phyloP scores from a whole-genome alignment of 169 alveolate species.

The Plasmodium adleri region DNA sequence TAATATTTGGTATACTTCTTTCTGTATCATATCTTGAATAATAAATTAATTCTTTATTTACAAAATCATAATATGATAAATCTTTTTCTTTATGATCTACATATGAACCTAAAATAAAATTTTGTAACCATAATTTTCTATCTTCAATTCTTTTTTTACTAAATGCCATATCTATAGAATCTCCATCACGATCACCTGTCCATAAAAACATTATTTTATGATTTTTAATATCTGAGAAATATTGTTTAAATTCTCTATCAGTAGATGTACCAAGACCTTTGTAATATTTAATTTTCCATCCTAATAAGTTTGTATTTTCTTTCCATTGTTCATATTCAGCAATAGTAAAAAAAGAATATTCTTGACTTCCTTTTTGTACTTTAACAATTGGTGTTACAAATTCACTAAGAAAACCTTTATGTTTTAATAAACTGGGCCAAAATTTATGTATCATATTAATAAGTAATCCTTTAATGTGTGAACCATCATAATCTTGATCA shows the following conservation, averaged over 20 bases:
- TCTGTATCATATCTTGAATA: constrained; percentile 98
- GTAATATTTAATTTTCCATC: constrained; percentile 99
- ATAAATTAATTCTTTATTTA: constrained; percentile 98
- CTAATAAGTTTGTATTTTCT: constrained; percentile 87
- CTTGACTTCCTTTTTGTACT: constrained; percentile 94
- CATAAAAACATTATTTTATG: constrained; percentile 94
- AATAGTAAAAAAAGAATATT: constrained; percentile 95
- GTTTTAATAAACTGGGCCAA: constrained; percentile 98
- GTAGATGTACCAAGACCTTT: constrained; percentile 99
- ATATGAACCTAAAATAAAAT: constrained; percentile 76
- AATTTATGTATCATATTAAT: constrained; percentile 98
- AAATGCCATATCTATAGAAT: constrained; percentile 99
- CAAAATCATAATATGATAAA: constrained; percentile 94
- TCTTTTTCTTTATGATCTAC: constrained; percentile 84
- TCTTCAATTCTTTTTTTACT: constrained; percentile 97
- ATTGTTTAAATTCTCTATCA: constrained; percentile 98
- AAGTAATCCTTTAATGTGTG: constrained; percentile 99
- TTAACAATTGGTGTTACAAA: constrained; percentile 99
- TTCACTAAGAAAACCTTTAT: constrained; percentile 96
- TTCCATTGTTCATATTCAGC: constrained; percentile 98
- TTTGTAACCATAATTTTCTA: constrained; percentile 96
- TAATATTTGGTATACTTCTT: constrained; percentile 97
- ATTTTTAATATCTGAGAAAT: constrained; percentile 94
- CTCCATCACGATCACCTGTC: constrained; percentile 88
- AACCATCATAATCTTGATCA: constrained; percentile 99